A percentile compares a stretch with the other conserved stretches of the same genome.
phyloP scores from a whole-genome alignment of 306 rosid genomes.

The Alnus glutinosa region DNA sequence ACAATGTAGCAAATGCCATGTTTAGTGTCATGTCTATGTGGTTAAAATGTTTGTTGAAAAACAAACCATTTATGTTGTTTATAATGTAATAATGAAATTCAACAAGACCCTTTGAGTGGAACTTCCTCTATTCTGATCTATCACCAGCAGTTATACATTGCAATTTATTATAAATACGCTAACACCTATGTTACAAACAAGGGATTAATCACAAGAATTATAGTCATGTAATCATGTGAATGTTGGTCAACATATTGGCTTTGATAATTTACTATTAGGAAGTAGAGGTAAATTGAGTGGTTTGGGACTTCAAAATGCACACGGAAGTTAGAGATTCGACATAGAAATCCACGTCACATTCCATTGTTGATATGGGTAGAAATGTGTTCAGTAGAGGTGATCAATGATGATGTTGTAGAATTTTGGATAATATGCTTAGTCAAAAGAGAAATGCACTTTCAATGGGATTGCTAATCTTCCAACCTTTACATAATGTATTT shows the following conservation, averaged over 20 bases:
- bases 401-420: not conserved
- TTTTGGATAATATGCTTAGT: not conserved
- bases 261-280: not conserved
- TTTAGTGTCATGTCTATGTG: not conserved
- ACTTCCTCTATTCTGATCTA: not conserved
- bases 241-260: not conserved
- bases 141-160: not conserved
- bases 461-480: not conserved
- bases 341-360: not conserved
- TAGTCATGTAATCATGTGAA: not conserved
- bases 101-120: not conserved
- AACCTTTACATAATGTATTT: not conserved
- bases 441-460: not conserved
- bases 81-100: not conserved
- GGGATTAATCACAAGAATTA: not conserved
- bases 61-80: not conserved
- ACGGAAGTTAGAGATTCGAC: not conserved
- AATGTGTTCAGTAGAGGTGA: not conserved
- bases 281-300: slow-evolving; percentile 1
- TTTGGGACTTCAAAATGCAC: not conserved
- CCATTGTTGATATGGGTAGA: not conserved
- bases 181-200: not conserved
- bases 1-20: not conserved
- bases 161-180: not conserved
- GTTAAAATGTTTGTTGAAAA: not conserved